These are phyloP conservation scores for Collariella sp. DNA, from an alignment of 495 filamentous ascomycete genomes.

Conservation along the genomic window DNA sequence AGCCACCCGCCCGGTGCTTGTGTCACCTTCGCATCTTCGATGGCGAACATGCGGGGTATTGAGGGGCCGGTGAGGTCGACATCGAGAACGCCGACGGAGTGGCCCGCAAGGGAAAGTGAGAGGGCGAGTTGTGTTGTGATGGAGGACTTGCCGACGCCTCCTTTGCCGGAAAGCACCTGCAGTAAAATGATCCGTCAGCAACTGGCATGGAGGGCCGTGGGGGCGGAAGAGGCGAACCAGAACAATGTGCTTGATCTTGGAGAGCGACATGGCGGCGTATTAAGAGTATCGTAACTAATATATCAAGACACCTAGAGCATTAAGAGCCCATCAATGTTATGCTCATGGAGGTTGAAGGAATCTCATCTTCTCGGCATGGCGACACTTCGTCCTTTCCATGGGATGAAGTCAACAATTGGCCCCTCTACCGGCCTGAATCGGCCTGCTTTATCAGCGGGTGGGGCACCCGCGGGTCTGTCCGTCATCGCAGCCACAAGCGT, in stretches of 20 bases:
- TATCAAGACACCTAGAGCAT: no score
- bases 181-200: constrained; percentile 1
- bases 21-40: constrained; percentile 80
- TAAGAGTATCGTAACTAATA: background rate
- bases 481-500: background rate
- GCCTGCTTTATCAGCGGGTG: constrained; percentile 28
- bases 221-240: constrained; percentile 35
- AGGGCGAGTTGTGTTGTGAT: constrained; percentile 92
- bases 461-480: background rate
- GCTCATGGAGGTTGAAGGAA: constrained; percentile 13
- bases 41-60: constrained; percentile 85
- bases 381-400: background rate
- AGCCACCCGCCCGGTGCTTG: constrained; percentile 86
- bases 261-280: constrained; percentile 43
- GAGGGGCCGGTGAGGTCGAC: constrained; percentile 94
- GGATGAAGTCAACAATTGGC: background rate
- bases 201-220: constrained; percentile 6
- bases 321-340: background rate
- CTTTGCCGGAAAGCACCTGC: constrained; percentile 90
- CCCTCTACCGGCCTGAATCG: constrained; percentile 23
- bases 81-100: constrained; percentile 90
- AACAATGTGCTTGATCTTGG: constrained; percentile 52
- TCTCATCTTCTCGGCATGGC: background rate
- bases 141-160: constrained; percentile 95
- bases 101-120: constrained; percentile 71